Evolutionary conservation across 208 protist genomes (phyloP).

Genomic region (Crithidia brevicula): DNA sequence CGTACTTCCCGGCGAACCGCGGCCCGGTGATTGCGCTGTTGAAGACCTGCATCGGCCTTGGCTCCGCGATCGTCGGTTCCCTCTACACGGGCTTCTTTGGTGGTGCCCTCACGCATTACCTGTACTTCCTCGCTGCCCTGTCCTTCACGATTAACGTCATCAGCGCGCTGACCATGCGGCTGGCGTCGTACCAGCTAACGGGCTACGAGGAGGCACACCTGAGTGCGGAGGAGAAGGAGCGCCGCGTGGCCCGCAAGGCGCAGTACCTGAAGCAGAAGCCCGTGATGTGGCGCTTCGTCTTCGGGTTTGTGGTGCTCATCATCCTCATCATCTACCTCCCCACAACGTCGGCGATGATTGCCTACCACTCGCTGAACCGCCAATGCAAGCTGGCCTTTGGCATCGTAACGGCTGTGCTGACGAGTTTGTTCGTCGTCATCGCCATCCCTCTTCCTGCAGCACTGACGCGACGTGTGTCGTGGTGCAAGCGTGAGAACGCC

Average conservation of each 20-base stretch:
- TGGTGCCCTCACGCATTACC: constrained; percentile 23
- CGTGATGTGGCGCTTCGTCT: constrained; percentile 47
- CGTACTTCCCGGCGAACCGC: constrained; percentile 53
- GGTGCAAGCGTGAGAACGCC: constrained; percentile 14
- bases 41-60: constrained; percentile 69
- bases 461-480: constrained; percentile 4
- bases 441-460: constrained; percentile 35
- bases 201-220: constrained; percentile 42
- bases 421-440: constrained; percentile 35
- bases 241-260: constrained; percentile 29
- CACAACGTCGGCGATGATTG: constrained; percentile 37
- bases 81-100: constrained; percentile 45
- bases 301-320: constrained; percentile 47
- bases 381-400: neutral
- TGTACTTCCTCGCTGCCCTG: constrained; percentile 27
- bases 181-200: constrained; percentile 60
- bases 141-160: constrained; percentile 29
- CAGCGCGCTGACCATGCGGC: constrained; percentile 44
- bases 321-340: constrained; percentile 60
- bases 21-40: constrained; percentile 58
- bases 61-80: constrained; percentile 47
- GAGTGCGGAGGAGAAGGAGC: constrained; percentile 35
- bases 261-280: constrained; percentile 56
- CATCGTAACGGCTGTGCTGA: constrained; percentile 31
- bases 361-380: constrained; percentile 11